phyloP scores from a whole-genome alignment of 1,284 basidiomycete genomes.

The Malassezia sp. region DNA sequence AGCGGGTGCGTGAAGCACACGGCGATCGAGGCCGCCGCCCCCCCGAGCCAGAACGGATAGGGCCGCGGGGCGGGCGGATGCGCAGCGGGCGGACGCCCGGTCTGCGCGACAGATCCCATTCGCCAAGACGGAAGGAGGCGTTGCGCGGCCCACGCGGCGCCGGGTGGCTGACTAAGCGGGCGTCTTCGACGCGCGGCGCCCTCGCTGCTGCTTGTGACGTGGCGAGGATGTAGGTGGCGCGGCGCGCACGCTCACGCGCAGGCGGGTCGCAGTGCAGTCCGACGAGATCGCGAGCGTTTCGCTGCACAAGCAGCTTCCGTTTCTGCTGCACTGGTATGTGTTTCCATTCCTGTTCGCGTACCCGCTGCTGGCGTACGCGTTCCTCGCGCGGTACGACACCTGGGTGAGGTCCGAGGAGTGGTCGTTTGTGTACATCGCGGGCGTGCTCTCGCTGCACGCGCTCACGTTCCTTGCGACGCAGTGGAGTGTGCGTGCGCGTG shows the following conservation, averaged over 20 bases:
- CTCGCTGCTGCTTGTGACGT: too few species aligned
- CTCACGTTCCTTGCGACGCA: slow-evolving; percentile 81
- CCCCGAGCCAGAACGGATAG: slow-evolving; percentile 44
- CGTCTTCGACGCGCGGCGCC: too few species aligned
- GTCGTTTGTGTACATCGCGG: slow-evolving; percentile 81
- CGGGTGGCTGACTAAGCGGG: slow-evolving; percentile 5
- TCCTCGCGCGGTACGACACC: slow-evolving; percentile 81
- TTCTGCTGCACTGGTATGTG: slow-evolving; percentile 68
- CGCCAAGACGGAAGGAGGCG: too few species aligned
- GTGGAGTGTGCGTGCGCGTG: slow-evolving; percentile 73
- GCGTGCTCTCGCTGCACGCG: slow-evolving; percentile 74
- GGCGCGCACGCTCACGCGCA: slow-evolving; percentile 4
- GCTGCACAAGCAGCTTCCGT: slow-evolving; percentile 67
- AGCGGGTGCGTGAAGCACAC: slow-evolving; percentile 46
- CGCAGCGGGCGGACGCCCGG: too few species aligned
- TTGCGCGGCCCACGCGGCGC: too few species aligned
- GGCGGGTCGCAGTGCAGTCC: slow-evolving; percentile 56
- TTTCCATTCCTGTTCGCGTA: slow-evolving; percentile 73
- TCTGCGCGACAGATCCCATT: too few species aligned
- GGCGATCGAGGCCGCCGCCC: slow-evolving; percentile 37
- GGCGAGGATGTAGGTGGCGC: slow-evolving; percentile 3
- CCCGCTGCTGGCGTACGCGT: slow-evolving; percentile 77
- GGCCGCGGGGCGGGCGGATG: too few species aligned
- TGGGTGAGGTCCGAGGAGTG: slow-evolving; percentile 47
- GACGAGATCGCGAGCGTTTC: slow-evolving; percentile 70